Base-by-base conservation (phyloP, 2,329 filamentous ascomycete genomes). In the Pestalotiopsis fici region DNA sequence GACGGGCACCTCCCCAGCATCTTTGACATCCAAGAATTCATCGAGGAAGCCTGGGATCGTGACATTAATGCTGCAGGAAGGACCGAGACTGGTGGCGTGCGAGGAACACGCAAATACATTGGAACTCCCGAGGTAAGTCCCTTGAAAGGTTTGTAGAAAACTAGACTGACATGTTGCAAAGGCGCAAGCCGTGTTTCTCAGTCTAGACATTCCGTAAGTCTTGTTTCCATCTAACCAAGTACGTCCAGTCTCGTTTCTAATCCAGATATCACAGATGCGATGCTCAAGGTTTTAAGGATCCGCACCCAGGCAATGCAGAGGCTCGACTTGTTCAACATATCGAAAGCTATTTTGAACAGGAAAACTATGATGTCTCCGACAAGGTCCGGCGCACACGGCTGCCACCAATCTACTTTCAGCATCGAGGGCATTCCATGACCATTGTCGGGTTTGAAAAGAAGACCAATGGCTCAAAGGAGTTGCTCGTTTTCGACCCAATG, bases 81-180 rank as follows among this genome's bases (percentile, higher is more conserved):
- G 39, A 76, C 88, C 2, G 94, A 98, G 79, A 98, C 95, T 0
- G 95, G 95, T 2, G 94, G 94, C 1, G 92, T 98, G 70, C 88
- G 84, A 70, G 91, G 91, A n/a, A 97, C 95, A 0, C 88, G 96
- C 68, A 98, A 98, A 78, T 98, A 96, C 76, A 98, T 98, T 72
- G 95, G 95, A 18, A 98, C 95, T 1, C 90, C 93, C 9, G 95
- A 98, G 84, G 93, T 93, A 82, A 71, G 77, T 60, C 25, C 55
- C 9, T 55, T 23, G 21, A 39, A n/a, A 25, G n/a, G n/a, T 11
- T 3, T 23, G 3, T 37, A 15, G 12, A 21, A 7, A 37, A 54
- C 9, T 18, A 18, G 18, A 11, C 21, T 25, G 27, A 50, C 13
- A 18, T 18, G 59, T 35, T 21, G 1, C 67, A 50, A n/a, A 94